A percentile compares a stretch with the other conserved stretches of the same genome.
These are phyloP conservation scores for Pyrenochaeta sp. DNA, from an alignment of 2,329 filamentous ascomycete genomes.

Conservation along the genomic window DNA sequence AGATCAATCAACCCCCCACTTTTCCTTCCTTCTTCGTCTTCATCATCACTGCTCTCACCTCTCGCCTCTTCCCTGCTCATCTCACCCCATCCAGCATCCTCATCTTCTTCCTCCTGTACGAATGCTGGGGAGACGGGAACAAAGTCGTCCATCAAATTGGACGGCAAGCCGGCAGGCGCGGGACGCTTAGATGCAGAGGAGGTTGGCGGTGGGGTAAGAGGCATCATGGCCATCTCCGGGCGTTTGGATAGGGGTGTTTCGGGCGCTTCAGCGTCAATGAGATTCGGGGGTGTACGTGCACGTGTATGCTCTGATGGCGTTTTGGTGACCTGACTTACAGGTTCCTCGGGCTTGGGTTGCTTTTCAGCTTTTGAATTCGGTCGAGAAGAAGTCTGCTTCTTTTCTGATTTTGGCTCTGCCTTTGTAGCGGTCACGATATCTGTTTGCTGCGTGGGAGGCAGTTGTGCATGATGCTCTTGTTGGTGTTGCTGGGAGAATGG, in stretches of 20 bases:
- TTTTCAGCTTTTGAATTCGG: constrained; percentile 7
- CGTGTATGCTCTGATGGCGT: constrained; percentile 6
- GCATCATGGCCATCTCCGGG: constrained; percentile 47
- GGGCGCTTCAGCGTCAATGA: constrained; percentile 2
- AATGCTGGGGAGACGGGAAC: constrained; percentile 37
- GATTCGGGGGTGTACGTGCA: constrained; percentile 14
- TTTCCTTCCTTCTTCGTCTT: constrained; percentile 19
- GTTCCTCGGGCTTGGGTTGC: neutral
- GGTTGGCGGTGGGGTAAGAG: constrained; percentile 33
- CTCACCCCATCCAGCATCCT: constrained; percentile 47
- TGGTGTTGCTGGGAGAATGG: constrained; percentile 46
- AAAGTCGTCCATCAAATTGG: constrained; percentile 46
- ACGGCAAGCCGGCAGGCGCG: constrained; percentile 37
- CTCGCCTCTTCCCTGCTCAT: constrained; percentile 36
- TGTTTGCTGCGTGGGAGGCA: constrained; percentile 33
- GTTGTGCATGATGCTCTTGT: constrained; percentile 39
- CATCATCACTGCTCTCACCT: constrained; percentile 19
- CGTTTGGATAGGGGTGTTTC: constrained; percentile 18
- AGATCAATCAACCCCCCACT: constrained; percentile 39
- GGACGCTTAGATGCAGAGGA: constrained; percentile 12
- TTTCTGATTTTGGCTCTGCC: constrained; percentile 1
- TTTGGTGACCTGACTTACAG: neutral
- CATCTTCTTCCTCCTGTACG: constrained; percentile 27
- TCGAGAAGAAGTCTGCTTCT: neutral
- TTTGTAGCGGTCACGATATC: constrained; percentile 6